Base-by-base conservation (phyloP, 2,329 filamentous ascomycete species). In the Zalaria obscura region DNA sequence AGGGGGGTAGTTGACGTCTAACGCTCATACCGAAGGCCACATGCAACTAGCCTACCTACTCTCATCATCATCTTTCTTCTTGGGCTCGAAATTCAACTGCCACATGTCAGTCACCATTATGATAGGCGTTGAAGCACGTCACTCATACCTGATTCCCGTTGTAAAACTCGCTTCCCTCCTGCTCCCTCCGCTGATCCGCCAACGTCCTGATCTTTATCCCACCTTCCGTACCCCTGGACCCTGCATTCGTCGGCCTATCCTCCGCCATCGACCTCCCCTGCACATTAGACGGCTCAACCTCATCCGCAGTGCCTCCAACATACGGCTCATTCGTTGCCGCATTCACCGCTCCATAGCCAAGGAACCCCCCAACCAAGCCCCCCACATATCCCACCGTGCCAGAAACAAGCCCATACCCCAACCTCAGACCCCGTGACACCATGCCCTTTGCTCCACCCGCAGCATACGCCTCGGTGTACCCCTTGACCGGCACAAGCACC, bases 141-240 rank as follows among this genome's bases (percentile, higher is more conserved):
- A 51, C 48, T 49, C 67, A 62, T 67, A 88, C 83, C 57, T 84
- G 84, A 55, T 94, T 95, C 1, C 88, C 88, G 54, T 95, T 95
- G 56, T 95, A 94, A 37, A 93, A 73, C 54, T 93, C 80, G 36
- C 68, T 67, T 33, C 69, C 65, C 46, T 73, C 66, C 18, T 70
- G 64, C 40, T 55, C 56, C 10, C 50, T 55, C 34, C 62, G 48
- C 52, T 67, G 64, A 56, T 70, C 67, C 18, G 64, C 62, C 36
- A 71, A 46, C 32, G 65, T 67, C 43, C 66, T 56, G 10, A 70
- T 62, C 40, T 63, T 58, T 8, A 67, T 53, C 11, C 51, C 55
- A 4, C 49, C 45, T 18, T 18, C 18, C 18, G 18, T 18, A 18
- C 7, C 50, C 49, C 27, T 50, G n/a, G 29, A 32, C 7, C 7